Evolutionary conservation across 1,284 basidiomycete species (phyloP).

Genomic region (Ganoderma boninense): DNA sequence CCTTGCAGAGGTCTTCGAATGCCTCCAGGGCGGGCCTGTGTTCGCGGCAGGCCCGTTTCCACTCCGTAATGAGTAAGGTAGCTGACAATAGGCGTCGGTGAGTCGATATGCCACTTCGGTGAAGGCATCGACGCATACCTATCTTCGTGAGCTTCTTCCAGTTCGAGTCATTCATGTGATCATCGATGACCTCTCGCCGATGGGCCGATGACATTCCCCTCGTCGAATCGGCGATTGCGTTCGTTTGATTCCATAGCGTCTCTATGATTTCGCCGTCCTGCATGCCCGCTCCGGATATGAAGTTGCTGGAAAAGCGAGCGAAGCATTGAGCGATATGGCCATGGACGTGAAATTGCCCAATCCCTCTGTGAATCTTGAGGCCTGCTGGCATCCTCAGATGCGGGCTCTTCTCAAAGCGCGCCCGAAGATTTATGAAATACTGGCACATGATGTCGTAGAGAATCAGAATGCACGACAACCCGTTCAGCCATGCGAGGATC

Average conservation of each 20-base stretch:
- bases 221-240: conserved; percentile 27
- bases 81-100: not conserved
- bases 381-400: not conserved
- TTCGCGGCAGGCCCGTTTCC: not conserved
- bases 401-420: not conserved
- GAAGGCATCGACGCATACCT: too few species aligned
- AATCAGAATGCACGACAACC: not conserved
- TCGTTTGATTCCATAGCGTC: conserved; percentile 32
- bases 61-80: not conserved
- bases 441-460: conserved; percentile 18
- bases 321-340: conserved; percentile 30
- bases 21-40: not conserved
- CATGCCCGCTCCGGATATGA: conserved; percentile 29
- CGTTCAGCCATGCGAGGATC: not conserved
- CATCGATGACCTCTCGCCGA: conserved; percentile 32
- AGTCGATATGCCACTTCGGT: too few species aligned
- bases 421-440: not conserved
- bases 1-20: not conserved
- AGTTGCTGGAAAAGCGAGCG: conserved; percentile 27
- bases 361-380: not conserved
- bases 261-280: conserved; percentile 35
- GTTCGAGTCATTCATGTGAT: conserved; percentile 37
- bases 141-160: conserved; percentile 32
- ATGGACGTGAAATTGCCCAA: conserved; percentile 32
- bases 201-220: conserved; percentile 26